phyloP scores from a whole-genome alignment of 345 rosid genomes.

The Turritis glabra region DNA sequence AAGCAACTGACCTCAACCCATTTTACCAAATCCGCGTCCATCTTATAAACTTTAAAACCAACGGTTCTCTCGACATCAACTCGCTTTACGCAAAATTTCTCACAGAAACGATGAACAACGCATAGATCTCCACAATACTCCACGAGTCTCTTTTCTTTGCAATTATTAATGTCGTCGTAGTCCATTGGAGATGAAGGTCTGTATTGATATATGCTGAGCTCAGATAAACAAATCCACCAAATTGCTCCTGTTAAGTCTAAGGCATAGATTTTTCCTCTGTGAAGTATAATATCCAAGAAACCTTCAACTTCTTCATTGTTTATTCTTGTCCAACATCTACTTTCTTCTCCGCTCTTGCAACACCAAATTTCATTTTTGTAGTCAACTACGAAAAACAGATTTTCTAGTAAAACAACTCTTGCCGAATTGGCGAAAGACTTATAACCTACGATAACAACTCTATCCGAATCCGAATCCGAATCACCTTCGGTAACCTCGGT shows the following conservation, averaged over 20 bases:
- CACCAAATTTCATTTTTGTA: neutral
- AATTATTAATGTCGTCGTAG: neutral
- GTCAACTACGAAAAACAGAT: neutral
- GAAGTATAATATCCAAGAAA: neutral
- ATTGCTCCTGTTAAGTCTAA: neutral
- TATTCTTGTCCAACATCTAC: neutral
- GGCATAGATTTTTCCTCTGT: neutral
- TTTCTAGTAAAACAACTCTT: neutral
- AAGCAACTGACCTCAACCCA: neutral
- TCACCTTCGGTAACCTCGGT: too few species aligned
- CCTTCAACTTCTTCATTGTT: neutral
- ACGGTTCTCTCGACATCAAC: neutral
- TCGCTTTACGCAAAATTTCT: too few species aligned
- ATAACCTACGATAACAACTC: too few species aligned
- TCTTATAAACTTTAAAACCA: neutral
- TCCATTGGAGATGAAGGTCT: neutral
- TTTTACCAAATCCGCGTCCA: neutral
- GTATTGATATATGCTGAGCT: neutral
- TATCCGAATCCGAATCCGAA: too few species aligned
- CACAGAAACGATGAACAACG: neutral
- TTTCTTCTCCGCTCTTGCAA: neutral
- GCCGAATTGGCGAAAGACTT: neutral
- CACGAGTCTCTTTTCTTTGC: slow-evolving; percentile 13
- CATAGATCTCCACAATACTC: slow-evolving; percentile 1
- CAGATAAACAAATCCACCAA: slow-evolving; percentile 8